These are phyloP conservation scores for Glycine latifolia DNA, from an alignment of 306 rosid species.

Conservation along the genomic window DNA sequence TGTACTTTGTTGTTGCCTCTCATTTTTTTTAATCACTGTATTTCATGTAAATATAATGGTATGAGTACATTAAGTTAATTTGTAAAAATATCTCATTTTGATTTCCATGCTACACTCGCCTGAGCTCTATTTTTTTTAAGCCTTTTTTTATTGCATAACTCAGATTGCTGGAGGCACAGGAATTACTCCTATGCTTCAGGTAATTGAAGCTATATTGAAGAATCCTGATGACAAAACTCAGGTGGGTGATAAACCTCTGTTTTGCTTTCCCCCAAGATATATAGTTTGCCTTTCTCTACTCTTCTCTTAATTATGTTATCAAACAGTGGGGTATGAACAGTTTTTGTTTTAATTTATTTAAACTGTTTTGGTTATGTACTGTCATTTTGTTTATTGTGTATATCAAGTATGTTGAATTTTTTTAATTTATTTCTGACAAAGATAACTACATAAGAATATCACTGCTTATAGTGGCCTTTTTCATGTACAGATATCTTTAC, in stretches of 20 bases:
- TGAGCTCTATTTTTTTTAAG: neutral
- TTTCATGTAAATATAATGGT: constrained; percentile 30
- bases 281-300: constrained; percentile 33
- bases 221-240: constrained; percentile 90
- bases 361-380: neutral
- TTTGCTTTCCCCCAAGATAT: constrained; percentile 25
- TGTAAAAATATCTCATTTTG: constrained; percentile 29
- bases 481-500: constrained; percentile 73
- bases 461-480: constrained; percentile 47
- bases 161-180: constrained; percentile 98
- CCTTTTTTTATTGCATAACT: constrained; percentile 26
- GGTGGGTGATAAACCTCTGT: constrained; percentile 61
- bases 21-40: constrained; percentile 3
- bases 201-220: constrained; percentile 92
- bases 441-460: constrained; percentile 29
- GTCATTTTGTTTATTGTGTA: constrained; percentile 31
- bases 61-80: constrained; percentile 22
- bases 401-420: neutral
- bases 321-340: constrained; percentile 8
- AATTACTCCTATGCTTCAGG: constrained; percentile 98
- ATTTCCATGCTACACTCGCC: constrained; percentile 28
- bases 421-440: neutral
- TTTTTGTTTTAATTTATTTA: constrained; percentile 16
- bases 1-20: constrained; percentile 11
- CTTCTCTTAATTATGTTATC: constrained; percentile 21